These are phyloP conservation scores for Globisporangium recalcitrans DNA, from an alignment of 352 stramenopile genomes.

Conservation along the genomic window DNA sequence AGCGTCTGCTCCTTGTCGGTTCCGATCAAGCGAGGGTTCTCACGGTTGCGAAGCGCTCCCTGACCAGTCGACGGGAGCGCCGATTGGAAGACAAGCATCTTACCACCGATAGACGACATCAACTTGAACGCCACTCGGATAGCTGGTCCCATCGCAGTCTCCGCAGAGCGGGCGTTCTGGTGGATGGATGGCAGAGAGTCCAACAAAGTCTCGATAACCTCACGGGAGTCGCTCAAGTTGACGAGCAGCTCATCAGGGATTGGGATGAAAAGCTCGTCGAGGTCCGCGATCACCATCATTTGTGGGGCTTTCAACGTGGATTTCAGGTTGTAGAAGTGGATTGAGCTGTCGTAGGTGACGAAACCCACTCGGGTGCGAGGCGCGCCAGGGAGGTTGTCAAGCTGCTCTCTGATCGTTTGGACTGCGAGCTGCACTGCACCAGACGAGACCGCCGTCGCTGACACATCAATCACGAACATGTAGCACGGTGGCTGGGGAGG, in stretches of 20 bases:
- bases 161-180: conserved; percentile 68
- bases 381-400: conserved; percentile 70
- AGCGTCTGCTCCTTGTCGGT: conserved; percentile 90
- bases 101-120: conserved; percentile 88
- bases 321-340: conserved; percentile 91
- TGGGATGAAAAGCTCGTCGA: conserved; percentile 88
- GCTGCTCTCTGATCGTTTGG: conserved; percentile 75
- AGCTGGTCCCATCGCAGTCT: conserved; percentile 75
- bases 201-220: conserved; percentile 94
- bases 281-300: conserved; percentile 87
- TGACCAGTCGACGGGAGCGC: conserved; percentile 73
- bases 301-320: conserved; percentile 78
- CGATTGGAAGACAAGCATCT: conserved; percentile 88
- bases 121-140: conserved; percentile 97
- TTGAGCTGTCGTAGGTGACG: conserved; percentile 79
- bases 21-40: conserved; percentile 75
- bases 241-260: conserved; percentile 97
- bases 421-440: conserved; percentile 66
- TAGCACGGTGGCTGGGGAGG: conserved; percentile 83
- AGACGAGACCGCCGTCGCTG: conserved; percentile 60
- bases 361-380: conserved; percentile 81
- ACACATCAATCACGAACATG: conserved; percentile 90
- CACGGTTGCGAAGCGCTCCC: conserved; percentile 76
- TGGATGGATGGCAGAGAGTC: conserved; percentile 92
- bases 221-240: conserved; percentile 93